Percentiles rank a stretch among this genome's conserved stretches.
Conservation (phyloP, 805 yeast species). For the Candida broadrunensis region DNA sequence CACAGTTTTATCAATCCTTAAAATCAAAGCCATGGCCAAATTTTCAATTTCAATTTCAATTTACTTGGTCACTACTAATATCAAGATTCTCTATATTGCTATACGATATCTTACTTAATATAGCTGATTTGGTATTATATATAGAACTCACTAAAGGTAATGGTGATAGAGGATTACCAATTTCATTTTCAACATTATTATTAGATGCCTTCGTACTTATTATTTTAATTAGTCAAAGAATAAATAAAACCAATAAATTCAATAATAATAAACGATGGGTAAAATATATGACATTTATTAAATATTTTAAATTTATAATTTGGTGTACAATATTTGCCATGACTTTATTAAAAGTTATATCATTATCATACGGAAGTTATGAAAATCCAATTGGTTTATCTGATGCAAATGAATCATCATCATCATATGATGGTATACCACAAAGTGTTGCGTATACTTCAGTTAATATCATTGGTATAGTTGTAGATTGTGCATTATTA, state of each 20-base stretch:
- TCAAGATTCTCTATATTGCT: slow-evolving; percentile 1
- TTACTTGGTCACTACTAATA: no score
- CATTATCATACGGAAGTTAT: slow-evolving; percentile 3
- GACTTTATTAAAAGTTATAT: slow-evolving; percentile 3
- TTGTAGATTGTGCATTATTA: slow-evolving; percentile 6
- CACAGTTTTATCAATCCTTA: no score
- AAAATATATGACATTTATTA: not conserved
- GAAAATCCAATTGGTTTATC: slow-evolving; percentile 3
- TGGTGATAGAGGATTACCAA: not conserved
- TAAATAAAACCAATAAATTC: not conserved
- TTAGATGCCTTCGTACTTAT: not conserved
- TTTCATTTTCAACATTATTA: not conserved
- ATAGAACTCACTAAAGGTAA: not conserved
- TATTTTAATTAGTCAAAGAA: not conserved
- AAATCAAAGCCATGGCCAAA: no score
- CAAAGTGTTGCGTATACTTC: slow-evolving; percentile 3
- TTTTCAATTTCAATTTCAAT: no score
- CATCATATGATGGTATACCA: not conserved
- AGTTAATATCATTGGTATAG: slow-evolving; percentile 1
- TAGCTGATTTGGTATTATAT: slow-evolving; percentile 2
- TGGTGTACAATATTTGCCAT: slow-evolving; percentile 6
- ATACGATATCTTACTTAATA: slow-evolving; percentile 4
- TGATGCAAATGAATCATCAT: not conserved
- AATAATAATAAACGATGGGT: not conserved
- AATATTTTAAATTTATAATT: not conserved